Base-by-base conservation (phyloP, 208 protist genomes). In the Vickermania ingenoplastis region DNA sequence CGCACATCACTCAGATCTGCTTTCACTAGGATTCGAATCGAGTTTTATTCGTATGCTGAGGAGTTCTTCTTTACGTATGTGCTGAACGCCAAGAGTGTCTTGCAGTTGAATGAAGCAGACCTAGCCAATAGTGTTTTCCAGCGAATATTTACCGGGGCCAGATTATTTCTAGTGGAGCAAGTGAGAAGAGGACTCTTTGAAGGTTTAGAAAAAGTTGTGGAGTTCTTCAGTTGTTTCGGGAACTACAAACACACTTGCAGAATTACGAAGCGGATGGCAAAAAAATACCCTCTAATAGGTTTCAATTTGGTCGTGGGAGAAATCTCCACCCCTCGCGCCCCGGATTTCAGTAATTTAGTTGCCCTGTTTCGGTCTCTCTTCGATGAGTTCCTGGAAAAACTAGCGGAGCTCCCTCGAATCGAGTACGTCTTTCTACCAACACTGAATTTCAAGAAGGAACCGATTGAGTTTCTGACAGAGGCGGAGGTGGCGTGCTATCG, bases 1-100 rank as follows among this genome's bases (percentile, higher is more conserved):
- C 67, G 29, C 13, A 73, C 45, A 23, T 81, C 80, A 14, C 72
- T 91, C 67, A 63, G 67, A 28, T 75, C 81, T 4, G 79, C 75
- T 3, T 71, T 94, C 61, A 79, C 84, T n/a, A 58, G 76, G 23
- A 77, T 94, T 48, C 72, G 83, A 51, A 75, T 94, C 31, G 88
- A 92, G 56, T 89, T 94, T 68, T 94, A 89, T 60, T 69, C 76
- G 1, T 72, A 86, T 41, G 59, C 86, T 5, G 88, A 94, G 61
- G 75, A 80, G 1, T 66, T 88, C 64, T 89, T 94, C 53, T 90
- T 84, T 64, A 54, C 58, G 0, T 67, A 70, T 27, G 71, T 89
- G 49, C 41, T 53, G 1, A 62, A 62, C 21, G 60, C 77, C 2
- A 72, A 61, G 11, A 53, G 65, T 11, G 58, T 79, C 27, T 25